Conservation (phyloP, 441 rosid genomes). For the Dalechampia spathulata region DNA sequence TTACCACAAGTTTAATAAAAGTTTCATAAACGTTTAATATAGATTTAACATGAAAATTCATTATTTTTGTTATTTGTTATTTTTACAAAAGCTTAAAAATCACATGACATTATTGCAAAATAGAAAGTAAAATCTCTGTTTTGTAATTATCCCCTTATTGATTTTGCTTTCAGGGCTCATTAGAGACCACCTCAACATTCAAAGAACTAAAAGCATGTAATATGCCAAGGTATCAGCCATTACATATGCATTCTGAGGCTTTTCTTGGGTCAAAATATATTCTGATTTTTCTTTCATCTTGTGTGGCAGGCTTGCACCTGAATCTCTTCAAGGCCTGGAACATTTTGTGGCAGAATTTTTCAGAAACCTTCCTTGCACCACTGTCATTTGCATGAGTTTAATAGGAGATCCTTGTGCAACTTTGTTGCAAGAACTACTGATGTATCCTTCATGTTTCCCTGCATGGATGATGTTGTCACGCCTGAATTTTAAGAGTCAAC, state of each 20-base stretch:
- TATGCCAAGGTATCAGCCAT: slow-evolving; percentile 43
- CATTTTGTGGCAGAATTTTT: slow-evolving; percentile 54
- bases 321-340: slow-evolving; percentile 57
- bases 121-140: no score
- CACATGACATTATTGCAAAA: no score
- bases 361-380: slow-evolving; percentile 51
- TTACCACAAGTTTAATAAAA: no score
- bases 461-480: slow-evolving; percentile 80
- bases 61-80: background rate
- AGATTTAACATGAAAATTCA: background rate
- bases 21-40: no score
- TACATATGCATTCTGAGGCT: slow-evolving; percentile 9
- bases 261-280: slow-evolving; percentile 3
- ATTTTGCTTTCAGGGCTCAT: slow-evolving; percentile 30
- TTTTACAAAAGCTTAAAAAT: background rate
- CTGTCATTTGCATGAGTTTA: slow-evolving; percentile 69
- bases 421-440: slow-evolving; percentile 52
- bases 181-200: slow-evolving; percentile 29
- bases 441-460: slow-evolving; percentile 39
- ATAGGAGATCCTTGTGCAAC: slow-evolving; percentile 48
- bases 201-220: slow-evolving; percentile 31
- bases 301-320: slow-evolving; percentile 72
- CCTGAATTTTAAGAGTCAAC: slow-evolving; percentile 50
- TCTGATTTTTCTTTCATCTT: slow-evolving; percentile 15
- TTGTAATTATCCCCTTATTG: no score